Evolutionary conservation across 1,284 basidiomycete species (phyloP), one percentile per base, ranked within the genome.

Genomic region (Tilletia walkeri): DNA sequence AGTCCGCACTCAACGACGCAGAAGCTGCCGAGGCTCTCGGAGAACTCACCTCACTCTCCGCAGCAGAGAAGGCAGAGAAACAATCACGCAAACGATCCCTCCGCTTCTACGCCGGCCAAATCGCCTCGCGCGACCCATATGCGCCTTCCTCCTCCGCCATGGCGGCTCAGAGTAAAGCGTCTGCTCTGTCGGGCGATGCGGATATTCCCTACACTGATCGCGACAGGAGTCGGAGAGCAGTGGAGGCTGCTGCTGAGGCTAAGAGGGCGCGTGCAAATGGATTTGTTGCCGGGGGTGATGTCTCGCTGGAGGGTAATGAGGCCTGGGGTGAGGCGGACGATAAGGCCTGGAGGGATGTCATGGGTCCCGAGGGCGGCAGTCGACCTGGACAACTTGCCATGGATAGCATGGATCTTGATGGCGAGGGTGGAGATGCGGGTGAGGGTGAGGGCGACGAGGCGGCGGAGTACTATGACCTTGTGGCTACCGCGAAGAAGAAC

Each of bases 131-230:
- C 14, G 59, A 63, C 34, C 34, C 59, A 2, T n/a, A 39, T 6
- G 59, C 59, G 1, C 59, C 59, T 63, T 63, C 59, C 34, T 63
- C 59, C 14, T 75, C 74, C 69, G 74, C 72, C 65, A 74, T 71
- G 63, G 75, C 66, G 34, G 67, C 72, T 48, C 71, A 73, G 59
- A 72, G 77, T 30, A 9, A 34, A 16, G 66, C 48, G 50, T 14
- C 16, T 36, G 69, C 72, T 34, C 74, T 82, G 20, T 78, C 76
- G 24, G 82, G 82, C 65, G 82, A 83, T 69, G 72, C 74, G 16
- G 82, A 83, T 65, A 82, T 83, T 24, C 82, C 82, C 3, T 83
- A 82, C 72, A 78, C 81, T 20, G 82, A 83, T 49, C 69, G 77
- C 16, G 76, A 78, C 34, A 73, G 80, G 56, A 80, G 78, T 66